Evolutionary conservation across 495 filamentous ascomycete species (phyloP), one percentile per base, ranked within the genome.

Genomic region (Clavariopsis aquatica): DNA sequence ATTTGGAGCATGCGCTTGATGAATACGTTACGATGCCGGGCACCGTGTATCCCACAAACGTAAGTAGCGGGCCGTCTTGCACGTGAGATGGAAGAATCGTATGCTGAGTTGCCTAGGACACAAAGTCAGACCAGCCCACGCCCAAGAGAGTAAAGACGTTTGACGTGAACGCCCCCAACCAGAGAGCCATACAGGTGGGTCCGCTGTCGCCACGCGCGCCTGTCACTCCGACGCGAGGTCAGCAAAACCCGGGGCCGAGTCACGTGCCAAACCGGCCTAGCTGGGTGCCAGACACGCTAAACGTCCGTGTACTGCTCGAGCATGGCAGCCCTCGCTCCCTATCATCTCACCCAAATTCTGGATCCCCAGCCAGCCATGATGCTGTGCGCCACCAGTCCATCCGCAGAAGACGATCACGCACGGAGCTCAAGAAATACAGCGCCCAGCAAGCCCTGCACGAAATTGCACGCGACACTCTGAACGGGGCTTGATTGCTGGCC

Each of bases 251-350:
- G 1, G 26, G 19, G 0, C 68, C 56, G n/a, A 22, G 26, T n/a
- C 24, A 23, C 17, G 23, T 54, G 12, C 12, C 43, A 15, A 58
- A 53, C 17, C 1, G 61, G 34, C 58, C 58, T 19, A 66, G 57
- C 38, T 70, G 62, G 62, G 51, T 38, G 6, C 66, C 66, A 12
- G 63, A 70, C 15, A 70, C 68, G 13, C 27, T 70, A 46, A 66
- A 70, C 49, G 68, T 70, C 20, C 68, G 63, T 27, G 68, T 70
- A 31, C 52, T 64, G 9, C 49, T 70, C 12, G 68, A 70, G 41
- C 57, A 65, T 23, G 46, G 29, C 27, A 23, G 41, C 27, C 49
- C 59, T 1, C 46, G 24, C 9, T 62, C 62, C 23, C n/a, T 52
- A 7, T 59, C 57, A 0, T 34, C 62, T 9, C 62, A 46, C 20